Conservation (phyloP, 108 stramenopile species). For the Heterococcus sp. region DNA sequence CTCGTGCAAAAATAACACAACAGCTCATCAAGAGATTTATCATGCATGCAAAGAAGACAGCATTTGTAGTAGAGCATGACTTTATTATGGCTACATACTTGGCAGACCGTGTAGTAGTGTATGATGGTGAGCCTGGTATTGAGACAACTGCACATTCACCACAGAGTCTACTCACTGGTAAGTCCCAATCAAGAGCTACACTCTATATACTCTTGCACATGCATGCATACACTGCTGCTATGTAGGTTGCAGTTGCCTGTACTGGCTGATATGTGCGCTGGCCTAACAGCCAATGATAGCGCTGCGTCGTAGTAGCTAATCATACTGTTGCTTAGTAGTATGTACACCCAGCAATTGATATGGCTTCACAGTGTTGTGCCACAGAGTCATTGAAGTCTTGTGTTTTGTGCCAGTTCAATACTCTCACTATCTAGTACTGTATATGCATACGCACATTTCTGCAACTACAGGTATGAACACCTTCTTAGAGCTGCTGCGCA, state of each 20-base stretch:
- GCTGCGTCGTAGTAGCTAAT: too few species aligned
- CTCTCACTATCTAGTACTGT: background rate
- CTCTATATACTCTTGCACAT: background rate
- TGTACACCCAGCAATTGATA: too few species aligned
- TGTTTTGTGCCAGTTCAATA: background rate
- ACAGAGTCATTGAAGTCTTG: background rate
- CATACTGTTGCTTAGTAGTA: too few species aligned
- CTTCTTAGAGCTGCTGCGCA: constrained; percentile 89
- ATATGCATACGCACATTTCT: background rate
- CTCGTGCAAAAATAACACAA: too few species aligned
- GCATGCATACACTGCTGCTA: too few species aligned
- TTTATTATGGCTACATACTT: constrained; percentile 99
- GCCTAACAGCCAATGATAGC: too few species aligned
- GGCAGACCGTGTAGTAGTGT: constrained; percentile 95
- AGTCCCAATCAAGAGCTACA: background rate
- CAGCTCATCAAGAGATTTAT: constrained; percentile 98
- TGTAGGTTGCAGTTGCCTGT: too few species aligned
- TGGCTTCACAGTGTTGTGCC: background rate
- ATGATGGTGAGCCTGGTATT: constrained; percentile 85
- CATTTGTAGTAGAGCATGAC: constrained; percentile 98
- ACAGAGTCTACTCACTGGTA: constrained; percentile 73
- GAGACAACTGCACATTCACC: constrained; percentile 90
- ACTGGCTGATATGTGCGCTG: too few species aligned
- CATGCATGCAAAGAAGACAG: constrained; percentile 96
- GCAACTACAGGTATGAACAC: constrained; percentile 82